Base-by-base conservation (phyloP, 345 rosid species). In the Corchorus olitorius region DNA sequence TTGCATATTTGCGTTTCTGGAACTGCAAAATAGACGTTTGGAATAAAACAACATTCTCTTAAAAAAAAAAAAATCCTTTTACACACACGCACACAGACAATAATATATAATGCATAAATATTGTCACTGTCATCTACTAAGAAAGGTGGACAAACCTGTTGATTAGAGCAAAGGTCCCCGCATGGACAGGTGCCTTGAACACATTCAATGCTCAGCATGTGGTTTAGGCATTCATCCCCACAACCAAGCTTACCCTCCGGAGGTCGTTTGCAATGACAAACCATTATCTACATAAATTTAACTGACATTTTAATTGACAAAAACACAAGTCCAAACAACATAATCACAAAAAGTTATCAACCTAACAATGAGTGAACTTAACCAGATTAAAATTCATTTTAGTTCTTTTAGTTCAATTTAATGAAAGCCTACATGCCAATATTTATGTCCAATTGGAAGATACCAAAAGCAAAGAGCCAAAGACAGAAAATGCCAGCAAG, bases 141-240 rank as follows among this genome's bases (percentile, higher is more conserved):
- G 79, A 74, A 70, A 5, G 68, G 19, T 65, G 45, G 4, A 33
- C 53, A 17, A 70, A 93, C 99, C 95, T 92, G 97, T 84, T 96
- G 99, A 86, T 96, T 96, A 81, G 99, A 96, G 78, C 99, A 96
- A 35, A 84, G 86, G 66, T 88, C 91, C 56, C 97, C 94, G 77
- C 97, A 90, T 15, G 99, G 98, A 70, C 99, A 96, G 83, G 97
- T 93, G 81, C 94, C 90, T 73, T 83, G 89, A 83, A 92, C 93
- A 75, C 99, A 96, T 88, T 93, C 98, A 84, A 96, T 93, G 86
- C 93, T 96, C 65, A 93, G 92, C 93, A 96, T 89, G 77, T 98
- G 92, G 80, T 96, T 96, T 83, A 96, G 87, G 82, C 99, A 96
- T 82, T 90, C 94, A 78, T 96, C 99, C 61, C 98, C 92, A 79